Evolutionary conservation across 2,329 filamentous ascomycete genomes (phyloP).

Genomic region (Cladophialophora bantiana): DNA sequence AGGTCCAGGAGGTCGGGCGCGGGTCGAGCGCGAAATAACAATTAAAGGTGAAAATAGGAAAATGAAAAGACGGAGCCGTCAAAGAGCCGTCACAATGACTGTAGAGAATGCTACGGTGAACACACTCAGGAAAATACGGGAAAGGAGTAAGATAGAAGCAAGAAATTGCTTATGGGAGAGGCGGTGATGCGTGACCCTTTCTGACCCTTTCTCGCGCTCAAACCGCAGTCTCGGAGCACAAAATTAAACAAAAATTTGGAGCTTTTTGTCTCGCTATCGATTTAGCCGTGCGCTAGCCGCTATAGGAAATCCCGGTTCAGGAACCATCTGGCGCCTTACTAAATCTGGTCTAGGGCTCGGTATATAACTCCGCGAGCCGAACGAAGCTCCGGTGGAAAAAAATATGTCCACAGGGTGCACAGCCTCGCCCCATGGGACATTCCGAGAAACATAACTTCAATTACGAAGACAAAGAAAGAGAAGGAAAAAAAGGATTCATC

Average conservation of each 20-base stretch:
- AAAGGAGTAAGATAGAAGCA: background rate
- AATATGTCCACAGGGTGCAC: background rate
- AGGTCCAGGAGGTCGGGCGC: background rate
- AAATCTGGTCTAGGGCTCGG: slow-evolving; percentile 15
- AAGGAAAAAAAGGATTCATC: background rate
- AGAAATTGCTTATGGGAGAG: background rate
- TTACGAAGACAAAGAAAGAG: background rate
- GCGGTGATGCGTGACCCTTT: slow-evolving; percentile 7
- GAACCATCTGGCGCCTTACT: slow-evolving; percentile 10
- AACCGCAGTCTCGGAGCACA: slow-evolving; percentile 12
- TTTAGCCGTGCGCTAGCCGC: slow-evolving; percentile 16
- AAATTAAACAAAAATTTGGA: slow-evolving; percentile 28
- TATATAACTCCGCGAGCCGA: slow-evolving; percentile 2
- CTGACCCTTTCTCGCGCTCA: slow-evolving; percentile 9
- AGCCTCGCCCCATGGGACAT: background rate
- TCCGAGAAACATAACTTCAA: too few relatives aligned
- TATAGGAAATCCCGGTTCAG: slow-evolving; percentile 19
- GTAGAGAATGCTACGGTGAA: background rate
- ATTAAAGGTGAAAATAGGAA: background rate
- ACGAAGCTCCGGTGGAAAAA: background rate
- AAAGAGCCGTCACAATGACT: background rate
- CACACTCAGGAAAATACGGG: background rate
- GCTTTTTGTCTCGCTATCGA: slow-evolving; percentile 16
- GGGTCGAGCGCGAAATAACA: background rate
- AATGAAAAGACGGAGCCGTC: background rate